Evolutionary conservation across 2,329 filamentous ascomycete species (phyloP), one percentile per base, ranked within the genome.

Genomic region (Pyrenophora seminiperda): DNA sequence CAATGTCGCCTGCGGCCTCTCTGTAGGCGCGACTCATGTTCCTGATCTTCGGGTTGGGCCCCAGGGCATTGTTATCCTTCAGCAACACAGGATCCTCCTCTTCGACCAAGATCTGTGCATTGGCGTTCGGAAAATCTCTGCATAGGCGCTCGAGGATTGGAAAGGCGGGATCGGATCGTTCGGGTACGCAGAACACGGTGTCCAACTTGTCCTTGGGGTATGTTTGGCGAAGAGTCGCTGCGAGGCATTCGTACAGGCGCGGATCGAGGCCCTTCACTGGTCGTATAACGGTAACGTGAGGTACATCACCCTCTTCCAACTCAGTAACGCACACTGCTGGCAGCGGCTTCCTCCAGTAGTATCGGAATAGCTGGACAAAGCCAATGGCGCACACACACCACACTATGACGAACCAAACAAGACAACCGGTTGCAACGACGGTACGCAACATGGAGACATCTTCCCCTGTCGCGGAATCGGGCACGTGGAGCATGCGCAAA

Each of bases 1-100:
- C 81, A 19, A 97, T 81, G 67, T 97, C 91, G 1, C 89, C 88
- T 57, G 87, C 65, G 1, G 91, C 90, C 68, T 97, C 92, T 20
- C 91, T 80, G 69, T 97, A 99, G 2, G 91, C 92, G 34, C 91
- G 84, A 70, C 92, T 97, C 80, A 97, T 90, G 71, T 99, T 99
- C 41, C 94, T 82, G 62, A 99, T 95, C 78, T 99, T 99, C n/a
- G 94, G 94, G 67, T 99, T 99, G 1, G 94, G 94, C 0, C 95
- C 95, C 48, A 97, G 80, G 48, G 66, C 63, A 44, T 79, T 80
- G 9, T 75, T 73, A 24, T 77, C 64, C 22, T 84, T 81, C 7
- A 96, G 76, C 17, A 84, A 73, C 22, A 84, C 72, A 0, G 88
- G 84, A 68, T 96, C 91, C 52, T 96, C 88, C 41, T 89, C 83